Base-by-base conservation (phyloP, 139 green algal genomes). In the Micractinium sp. region DNA sequence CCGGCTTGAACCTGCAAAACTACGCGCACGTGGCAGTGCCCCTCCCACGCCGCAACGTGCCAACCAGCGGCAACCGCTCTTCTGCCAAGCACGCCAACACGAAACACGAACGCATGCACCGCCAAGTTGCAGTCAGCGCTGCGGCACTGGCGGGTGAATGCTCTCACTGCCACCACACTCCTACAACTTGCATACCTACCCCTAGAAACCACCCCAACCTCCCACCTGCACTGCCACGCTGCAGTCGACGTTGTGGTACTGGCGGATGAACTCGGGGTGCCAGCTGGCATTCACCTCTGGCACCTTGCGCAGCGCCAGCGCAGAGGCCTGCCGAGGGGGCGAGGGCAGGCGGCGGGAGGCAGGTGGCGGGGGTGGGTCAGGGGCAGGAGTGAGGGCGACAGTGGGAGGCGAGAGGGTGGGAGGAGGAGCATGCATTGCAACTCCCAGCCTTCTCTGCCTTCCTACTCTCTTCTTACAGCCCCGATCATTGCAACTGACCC, bases 201-300 rank as follows among this genome's bases (percentile, higher is more conserved):
- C 25, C 25, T 27, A 73, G 66, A 73, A 29, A 27, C 22, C 15
- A 35, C 77, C 25, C 77, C 66, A 0, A 3, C 56, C 12, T 27
- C 63, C 29, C 36, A 87, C 83, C 83, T 87, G 92, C 63, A 90
- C 86, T 29, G 86, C 86, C 25, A 90, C 63, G 86, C 78, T 86
- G 77, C 90, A 92, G 86, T 95, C 89, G 9, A 96, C 93, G 33
- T 90, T 91, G 41, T 95, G 90, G 93, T 98, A 99, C 90, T 96
- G 92, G 22, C 98, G 94, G 74, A 98, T 98, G 95, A 96, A 98
- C 88, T 99, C 97, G 14, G 88, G 93, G 61, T 94, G 86, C 96
- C 96, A 99, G 61, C 92, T 94, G 20, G 94, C 90, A 86, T 99
- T 99, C 18, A 93, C 92, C 33, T 88, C 93, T 23, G 96, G 95